Evolutionary conservation across 1,139 yeast species (phyloP), one percentile per base, ranked within the genome.

Genomic region (Pichia sp.): DNA sequence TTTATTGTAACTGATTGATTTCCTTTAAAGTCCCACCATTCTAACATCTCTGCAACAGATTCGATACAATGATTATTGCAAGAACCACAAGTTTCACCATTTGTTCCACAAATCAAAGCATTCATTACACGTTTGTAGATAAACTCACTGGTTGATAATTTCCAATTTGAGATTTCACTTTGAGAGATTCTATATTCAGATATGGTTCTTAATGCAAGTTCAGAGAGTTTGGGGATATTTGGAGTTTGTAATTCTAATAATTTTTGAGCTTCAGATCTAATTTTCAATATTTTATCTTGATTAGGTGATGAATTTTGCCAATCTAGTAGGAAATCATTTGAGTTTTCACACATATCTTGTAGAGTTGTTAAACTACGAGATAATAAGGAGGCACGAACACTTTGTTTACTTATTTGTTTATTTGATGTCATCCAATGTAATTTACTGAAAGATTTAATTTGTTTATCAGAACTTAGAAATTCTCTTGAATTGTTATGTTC

Each of bases 21-120:
- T 20, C 62, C 66, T 40, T 65, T 62, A 35, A 71, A 61, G 45
- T 75, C 75, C 80, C 84, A 77, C 80, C 81, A 77, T 51, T 78
- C 84, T 38, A 71, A 52, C 1, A 70, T 68, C 49, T 73, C 72
- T 0, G 80, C 83, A 9, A 69, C 66, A 2, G 78, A 73, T 36
- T 70, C 68, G 7, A 74, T 66, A 26, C 72, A 63, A 20, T 62
- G 59, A 7, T 53, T 41, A 2, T 61, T 54, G 51, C 84, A 78
- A 20, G 63, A 61, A 2, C 77, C 73, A 51, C 84, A 78, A 0
- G 62, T 55, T 42, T 71, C 73, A n/a, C 66, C 66, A 43, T 67
- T 66, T 15, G 64, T 59, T 0, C 74, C 71, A 48, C 66, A 66
- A 21, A 68, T 64, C 28, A 70, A 52, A 1, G 79, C 74, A 40